Evolutionary conservation across 805 yeast genomes (phyloP).

Genomic region (Teunomyces panamensis): DNA sequence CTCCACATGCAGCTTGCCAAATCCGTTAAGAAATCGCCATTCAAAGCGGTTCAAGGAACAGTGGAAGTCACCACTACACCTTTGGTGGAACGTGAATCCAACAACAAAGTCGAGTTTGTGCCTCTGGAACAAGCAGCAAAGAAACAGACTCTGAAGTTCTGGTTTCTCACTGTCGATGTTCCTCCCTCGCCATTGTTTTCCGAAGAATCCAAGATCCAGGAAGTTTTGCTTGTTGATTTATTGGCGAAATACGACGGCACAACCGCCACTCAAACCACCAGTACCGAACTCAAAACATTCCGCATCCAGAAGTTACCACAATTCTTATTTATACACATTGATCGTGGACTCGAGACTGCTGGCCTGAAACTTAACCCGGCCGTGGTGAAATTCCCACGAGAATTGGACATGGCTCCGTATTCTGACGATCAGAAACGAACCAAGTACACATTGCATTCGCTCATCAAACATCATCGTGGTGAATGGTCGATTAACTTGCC

Average conservation of each 20-base stretch:
- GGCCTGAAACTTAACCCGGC: conserved; percentile 39
- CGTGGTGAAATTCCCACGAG: conserved; percentile 56
- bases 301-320: conserved; percentile 47
- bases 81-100: conserved; percentile 10
- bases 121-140: conserved; percentile 5
- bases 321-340: conserved; percentile 53
- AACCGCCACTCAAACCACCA: conserved; percentile 24
- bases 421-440: conserved; percentile 12
- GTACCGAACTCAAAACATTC: conserved; percentile 36
- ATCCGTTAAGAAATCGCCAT: conserved; percentile 35
- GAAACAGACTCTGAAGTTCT: conserved; percentile 29
- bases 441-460: conserved; percentile 34
- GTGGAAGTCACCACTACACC: conserved; percentile 28
- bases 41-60: conserved; percentile 51
- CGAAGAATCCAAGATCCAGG: conserved; percentile 46
- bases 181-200: conserved; percentile 56
- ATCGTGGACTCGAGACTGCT: conserved; percentile 35
- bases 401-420: conserved; percentile 35
- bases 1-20: conserved; percentile 41
- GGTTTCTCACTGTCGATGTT: conserved; percentile 56
- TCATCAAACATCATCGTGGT: conserved; percentile 15
- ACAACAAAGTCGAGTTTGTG: conserved; percentile 22
- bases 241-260: conserved; percentile 40
- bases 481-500: conserved; percentile 44
- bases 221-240: conserved; percentile 44